Percentiles rank a stretch among this genome's conserved stretches.
Evolutionary conservation across 768 basidiomycete species (phyloP).

Genomic region (Clavaria fumosa): DNA sequence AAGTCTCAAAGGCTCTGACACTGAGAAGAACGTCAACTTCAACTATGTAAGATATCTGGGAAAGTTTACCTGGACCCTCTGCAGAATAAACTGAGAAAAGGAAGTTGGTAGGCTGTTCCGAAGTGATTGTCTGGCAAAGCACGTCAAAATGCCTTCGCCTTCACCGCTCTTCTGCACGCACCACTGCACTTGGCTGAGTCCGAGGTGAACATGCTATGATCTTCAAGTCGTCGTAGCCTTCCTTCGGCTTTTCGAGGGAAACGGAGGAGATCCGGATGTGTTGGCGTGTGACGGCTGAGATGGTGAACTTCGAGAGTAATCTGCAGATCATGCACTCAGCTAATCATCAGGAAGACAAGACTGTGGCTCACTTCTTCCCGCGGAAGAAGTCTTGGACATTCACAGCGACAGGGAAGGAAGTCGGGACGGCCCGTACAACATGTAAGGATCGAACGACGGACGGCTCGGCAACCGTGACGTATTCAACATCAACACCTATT

Average conservation of each 20-base stretch:
- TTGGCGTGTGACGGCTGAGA: constrained; percentile 68
- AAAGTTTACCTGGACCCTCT: constrained; percentile 39
- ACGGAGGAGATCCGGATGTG: constrained; percentile 62
- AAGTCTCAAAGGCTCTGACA: constrained; percentile 45
- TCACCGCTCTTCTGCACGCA: no score
- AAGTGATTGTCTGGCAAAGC: constrained; percentile 50
- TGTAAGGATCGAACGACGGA: constrained; percentile 36
- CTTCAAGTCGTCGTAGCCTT: constrained; percentile 31
- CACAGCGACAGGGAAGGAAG: constrained; percentile 72
- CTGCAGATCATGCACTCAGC: no score
- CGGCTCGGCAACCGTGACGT: constrained; percentile 42
- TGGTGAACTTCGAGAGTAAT: constrained; percentile 79
- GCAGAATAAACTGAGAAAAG: constrained; percentile 64
- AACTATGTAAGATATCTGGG: constrained; percentile 4
- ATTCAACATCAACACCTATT: constrained; percentile 54
- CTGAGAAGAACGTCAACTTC: constrained; percentile 22
- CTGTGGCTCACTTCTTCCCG: constrained; percentile 56
- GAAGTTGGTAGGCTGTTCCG: constrained; percentile 59
- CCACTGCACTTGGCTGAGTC: constrained; percentile 33
- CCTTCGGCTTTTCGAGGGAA: constrained; percentile 30
- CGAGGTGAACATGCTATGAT: constrained; percentile 34
- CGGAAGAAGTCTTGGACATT: constrained; percentile 97
- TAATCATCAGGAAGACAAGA: no score
- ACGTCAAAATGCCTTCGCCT: constrained; percentile 5
- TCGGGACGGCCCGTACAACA: constrained; percentile 39